Conservation (phyloP, 352 stramenopile genomes). For the Thalassiosira hispida region DNA sequence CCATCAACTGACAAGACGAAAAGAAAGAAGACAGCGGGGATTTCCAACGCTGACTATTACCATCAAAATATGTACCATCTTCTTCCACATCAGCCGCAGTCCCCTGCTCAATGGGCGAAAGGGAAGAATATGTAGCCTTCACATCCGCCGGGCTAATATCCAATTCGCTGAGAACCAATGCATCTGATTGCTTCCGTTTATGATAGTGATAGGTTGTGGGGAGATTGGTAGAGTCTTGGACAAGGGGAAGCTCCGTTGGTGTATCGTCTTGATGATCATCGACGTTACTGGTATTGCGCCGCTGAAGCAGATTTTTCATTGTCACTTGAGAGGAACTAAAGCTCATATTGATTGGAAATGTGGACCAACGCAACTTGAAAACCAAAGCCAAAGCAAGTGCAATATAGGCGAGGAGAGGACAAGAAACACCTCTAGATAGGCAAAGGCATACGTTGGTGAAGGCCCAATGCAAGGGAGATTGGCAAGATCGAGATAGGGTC, state of each 20-base stretch:
- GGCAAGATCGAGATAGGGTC: too few species aligned
- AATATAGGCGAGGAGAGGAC: too few species aligned
- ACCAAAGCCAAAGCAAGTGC: too few species aligned
- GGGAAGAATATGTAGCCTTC: constrained; percentile 5
- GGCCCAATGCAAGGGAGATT: too few species aligned
- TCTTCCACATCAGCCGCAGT: not conserved
- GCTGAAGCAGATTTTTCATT: not conserved
- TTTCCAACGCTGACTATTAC: not conserved
- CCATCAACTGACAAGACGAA: not conserved
- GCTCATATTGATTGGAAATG: too few species aligned
- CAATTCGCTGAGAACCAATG: not conserved
- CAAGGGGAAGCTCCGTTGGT: not conserved
- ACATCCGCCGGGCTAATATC: not conserved
- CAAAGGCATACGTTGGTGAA: too few species aligned
- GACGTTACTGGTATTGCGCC: not conserved
- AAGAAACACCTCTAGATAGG: too few species aligned
- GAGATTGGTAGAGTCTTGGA: not conserved
- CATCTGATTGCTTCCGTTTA: not conserved
- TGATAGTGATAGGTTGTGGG: not conserved
- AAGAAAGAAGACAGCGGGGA: not conserved
- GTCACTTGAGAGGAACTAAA: not conserved
- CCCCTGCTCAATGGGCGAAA: constrained; percentile 4
- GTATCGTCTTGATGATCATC: not conserved
- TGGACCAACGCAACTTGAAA: too few species aligned
- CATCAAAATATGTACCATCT: not conserved